Evolutionary conservation across 179 eudicot genomes (phyloP).

Genomic region (Nepenthes alata): DNA sequence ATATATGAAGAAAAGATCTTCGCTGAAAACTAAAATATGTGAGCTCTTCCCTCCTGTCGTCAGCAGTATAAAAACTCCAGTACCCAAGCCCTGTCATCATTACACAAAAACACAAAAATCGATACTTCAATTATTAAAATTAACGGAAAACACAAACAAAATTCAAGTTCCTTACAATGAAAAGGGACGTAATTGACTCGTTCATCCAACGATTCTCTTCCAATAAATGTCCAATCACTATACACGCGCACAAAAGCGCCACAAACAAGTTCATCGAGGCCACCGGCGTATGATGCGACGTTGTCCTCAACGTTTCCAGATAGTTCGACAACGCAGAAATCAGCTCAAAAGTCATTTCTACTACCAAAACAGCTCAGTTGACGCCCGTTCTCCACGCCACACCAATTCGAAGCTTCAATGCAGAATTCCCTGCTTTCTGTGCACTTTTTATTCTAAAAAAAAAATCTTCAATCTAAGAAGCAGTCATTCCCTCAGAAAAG

Average conservation of each 20-base stretch:
- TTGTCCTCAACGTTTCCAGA: constrained; percentile 1
- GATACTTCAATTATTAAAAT: too few species aligned
- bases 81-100: constrained; percentile 16
- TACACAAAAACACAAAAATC: neutral
- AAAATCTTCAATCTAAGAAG: too few species aligned
- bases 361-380: too few species aligned
- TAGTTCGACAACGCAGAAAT: neutral
- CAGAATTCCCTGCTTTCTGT: too few species aligned
- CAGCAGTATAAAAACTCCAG: constrained; percentile 16
- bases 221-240: constrained; percentile 14
- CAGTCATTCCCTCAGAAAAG: too few species aligned
- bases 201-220: constrained; percentile 16
- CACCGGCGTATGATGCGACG: constrained; percentile 17
- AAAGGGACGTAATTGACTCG: constrained; percentile 16
- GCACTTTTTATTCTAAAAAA: too few species aligned
- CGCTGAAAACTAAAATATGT: constrained; percentile 16
- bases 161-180: constrained; percentile 7
- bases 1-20: constrained; percentile 22
- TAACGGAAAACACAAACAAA: neutral
- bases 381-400: too few species aligned
- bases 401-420: too few species aligned
- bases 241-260: constrained; percentile 15
- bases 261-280: constrained; percentile 20
- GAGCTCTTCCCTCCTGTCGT: constrained; percentile 20
- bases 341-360: neutral